Evolutionary conservation across 2,329 filamentous ascomycete species (phyloP), one percentile per base, ranked within the genome.

Genomic region (Cladophialophora immunda): DNA sequence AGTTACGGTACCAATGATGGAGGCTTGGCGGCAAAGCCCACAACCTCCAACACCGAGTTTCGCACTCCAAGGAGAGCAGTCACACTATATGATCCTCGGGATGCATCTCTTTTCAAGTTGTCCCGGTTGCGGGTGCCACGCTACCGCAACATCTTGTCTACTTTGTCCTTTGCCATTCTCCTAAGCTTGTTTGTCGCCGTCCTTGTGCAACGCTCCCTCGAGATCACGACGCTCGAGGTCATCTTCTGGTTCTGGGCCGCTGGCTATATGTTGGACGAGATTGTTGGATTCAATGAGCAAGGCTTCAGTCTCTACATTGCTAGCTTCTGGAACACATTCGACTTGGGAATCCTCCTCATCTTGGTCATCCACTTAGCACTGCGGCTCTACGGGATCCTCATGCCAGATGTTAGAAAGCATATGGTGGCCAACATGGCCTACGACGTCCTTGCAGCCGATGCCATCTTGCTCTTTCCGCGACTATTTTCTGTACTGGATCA

Each of bases 211-310:
- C 87, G 92, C 66, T 94, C 92, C 2, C 85, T 90, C 62, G 86
- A 89, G 60, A 97, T 98, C 74, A 97, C 93, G 1, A 87, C 87
- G 0, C 82, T 97, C 9, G 94, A 98, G 77, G 83, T 97, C 17
- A 78, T 97, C 13, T 97, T 98, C 79, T 98, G 94, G 94, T 92
- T 97, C 78, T 98, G 94, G 94, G 97, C 93, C 76, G 92, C 93
- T 29, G 94, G 94, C 0, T 97, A 96, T 78, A 97, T 97, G 93
- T 87, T 97, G 34, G 94, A 97, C 75, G 94, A 97, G 79, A 86
- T 98, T 25, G 93, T 97, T 19, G 94, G 94, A 11, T 97, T 97
- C 83, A 97, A 94, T 72, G 94, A 98, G 78, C 93, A 97, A 79
- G 94, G 94, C 2, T 97, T 97, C 77, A 94, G 93, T 41, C 86